Conservation (phyloP, 768 basidiomycete species). For the Coprinopsis marcescibilis region DNA sequence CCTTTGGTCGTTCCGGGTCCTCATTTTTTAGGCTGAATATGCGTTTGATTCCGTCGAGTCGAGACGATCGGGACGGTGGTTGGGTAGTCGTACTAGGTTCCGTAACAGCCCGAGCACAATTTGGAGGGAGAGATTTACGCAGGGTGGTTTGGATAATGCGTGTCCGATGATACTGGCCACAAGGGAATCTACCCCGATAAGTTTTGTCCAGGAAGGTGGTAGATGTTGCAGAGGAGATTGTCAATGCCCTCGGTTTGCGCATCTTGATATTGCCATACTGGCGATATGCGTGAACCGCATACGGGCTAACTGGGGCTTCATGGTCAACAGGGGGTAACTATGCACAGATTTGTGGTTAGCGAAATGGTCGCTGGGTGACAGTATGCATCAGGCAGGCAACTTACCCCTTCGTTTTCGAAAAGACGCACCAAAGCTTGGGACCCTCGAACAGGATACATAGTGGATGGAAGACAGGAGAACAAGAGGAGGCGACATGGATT, state of each 20-base stretch:
- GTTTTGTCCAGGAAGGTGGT: conserved; percentile 8
- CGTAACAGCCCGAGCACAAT: background rate
- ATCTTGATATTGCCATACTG: background rate
- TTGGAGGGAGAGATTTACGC: conserved; percentile 3
- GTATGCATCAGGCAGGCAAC: background rate
- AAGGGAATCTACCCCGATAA: conserved; percentile 7
- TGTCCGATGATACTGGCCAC: conserved; percentile 7
- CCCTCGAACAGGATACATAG: background rate
- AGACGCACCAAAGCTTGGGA: conserved; percentile 6
- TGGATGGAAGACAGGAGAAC: background rate
- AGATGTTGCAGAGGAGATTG: conserved; percentile 1
- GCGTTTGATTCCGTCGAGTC: background rate
- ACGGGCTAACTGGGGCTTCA: too few species aligned
- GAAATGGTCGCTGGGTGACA: background rate
- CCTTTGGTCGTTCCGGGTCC: background rate
- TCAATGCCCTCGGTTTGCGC: conserved; percentile 5
- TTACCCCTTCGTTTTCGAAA: conserved; percentile 3
- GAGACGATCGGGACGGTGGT: background rate
- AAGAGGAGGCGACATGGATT: background rate
- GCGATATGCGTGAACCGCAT: background rate
- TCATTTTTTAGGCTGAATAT: conserved; percentile 3
- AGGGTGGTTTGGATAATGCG: conserved; percentile 4
- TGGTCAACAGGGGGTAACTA: background rate
- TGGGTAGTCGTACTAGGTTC: background rate
- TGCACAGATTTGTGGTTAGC: background rate